These are phyloP conservation scores for Aspergillus luchuensis DNA, from an alignment of 2,329 filamentous ascomycete species.

Conservation along the genomic window DNA sequence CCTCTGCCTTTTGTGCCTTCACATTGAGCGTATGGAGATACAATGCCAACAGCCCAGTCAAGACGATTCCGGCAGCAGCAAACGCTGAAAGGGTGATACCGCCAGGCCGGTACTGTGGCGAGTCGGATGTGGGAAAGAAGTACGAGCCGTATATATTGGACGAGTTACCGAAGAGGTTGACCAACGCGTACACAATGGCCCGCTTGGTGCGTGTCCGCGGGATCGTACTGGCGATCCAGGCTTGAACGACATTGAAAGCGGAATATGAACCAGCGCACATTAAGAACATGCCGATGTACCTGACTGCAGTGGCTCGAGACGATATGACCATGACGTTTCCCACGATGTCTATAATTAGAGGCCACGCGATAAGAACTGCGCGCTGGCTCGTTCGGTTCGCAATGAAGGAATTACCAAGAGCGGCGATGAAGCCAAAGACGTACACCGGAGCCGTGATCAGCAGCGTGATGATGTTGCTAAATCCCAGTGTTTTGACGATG, in stretches of 20 bases:
- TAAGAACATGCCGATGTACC: conserved; percentile 24
- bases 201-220: conserved; percentile 24
- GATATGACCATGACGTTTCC: conserved; percentile 23
- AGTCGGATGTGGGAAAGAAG: conserved; percentile 21
- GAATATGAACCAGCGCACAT: conserved; percentile 26
- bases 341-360: conserved; percentile 21
- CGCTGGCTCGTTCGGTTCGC: conserved; percentile 20
- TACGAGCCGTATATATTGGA: conserved; percentile 26
- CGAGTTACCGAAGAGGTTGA: conserved; percentile 24
- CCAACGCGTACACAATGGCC: conserved; percentile 24
- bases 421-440: conserved; percentile 35
- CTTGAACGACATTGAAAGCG: conserved; percentile 25
- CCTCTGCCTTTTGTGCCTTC: conserved; percentile 10
- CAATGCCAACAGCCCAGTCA: conserved; percentile 8
- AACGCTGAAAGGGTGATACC: conserved; percentile 22
- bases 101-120: conserved; percentile 21
- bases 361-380: conserved; percentile 21
- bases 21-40: conserved; percentile 14
- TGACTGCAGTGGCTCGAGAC: conserved; percentile 17
- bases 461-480: conserved; percentile 20
- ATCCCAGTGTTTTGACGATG: conserved; percentile 23
- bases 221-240: conserved; percentile 27
- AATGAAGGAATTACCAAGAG: conserved; percentile 36
- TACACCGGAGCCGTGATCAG: conserved; percentile 26
- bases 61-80: conserved; percentile 19